Evolutionary conservation across 495 filamentous ascomycete genomes (phyloP), one percentile per base, ranked within the genome.

Genomic region (Penicillium bovifimosum): DNA sequence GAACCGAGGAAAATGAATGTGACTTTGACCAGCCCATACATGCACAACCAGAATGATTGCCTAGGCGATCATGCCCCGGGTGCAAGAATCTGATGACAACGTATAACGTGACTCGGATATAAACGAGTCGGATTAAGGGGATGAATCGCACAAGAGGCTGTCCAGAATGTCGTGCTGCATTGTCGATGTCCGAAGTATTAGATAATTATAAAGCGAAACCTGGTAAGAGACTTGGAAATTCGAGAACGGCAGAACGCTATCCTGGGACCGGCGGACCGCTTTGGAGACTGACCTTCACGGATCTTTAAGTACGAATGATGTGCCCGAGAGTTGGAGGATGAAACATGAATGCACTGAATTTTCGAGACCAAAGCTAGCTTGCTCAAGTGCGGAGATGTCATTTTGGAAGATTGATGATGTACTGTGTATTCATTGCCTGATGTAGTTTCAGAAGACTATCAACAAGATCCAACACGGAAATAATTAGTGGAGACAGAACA

Each of bases 171-270:
- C n/a, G n/a, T n/a, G n/a, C n/a, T n/a, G n/a, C n/a, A n/a, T n/a
- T n/a, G n/a, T 53, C 53, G 53, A 73, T 74, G 71, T 56, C 55
- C 46, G 66, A 71, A 34, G 31, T 60, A 11, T 51, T 54, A 6
- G 49, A 54, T 40, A n/a, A n/a, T n/a, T n/a, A n/a, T n/a, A 27
- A 55, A 24, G 16, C 60, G 8, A 60, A 61, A 14, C 6, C 59
- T 2, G 61, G 60, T 9, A 71, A 67, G 69, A 69, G 73, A n/a
- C n/a, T n/a, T n/a, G n/a, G n/a, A n/a, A n/a, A n/a, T n/a, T n/a
- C n/a, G n/a, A n/a, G n/a, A n/a, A n/a, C n/a, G n/a, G n/a, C n/a
- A n/a, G n/a, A n/a, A n/a, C n/a, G n/a, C n/a, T n/a, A n/a, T n/a
- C n/a, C n/a, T n/a, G n/a, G n/a, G n/a, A n/a, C n/a, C n/a, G n/a